phyloP scores from a whole-genome alignment of 495 filamentous ascomycete genomes.

The Lindgomyces ingoldianus region DNA sequence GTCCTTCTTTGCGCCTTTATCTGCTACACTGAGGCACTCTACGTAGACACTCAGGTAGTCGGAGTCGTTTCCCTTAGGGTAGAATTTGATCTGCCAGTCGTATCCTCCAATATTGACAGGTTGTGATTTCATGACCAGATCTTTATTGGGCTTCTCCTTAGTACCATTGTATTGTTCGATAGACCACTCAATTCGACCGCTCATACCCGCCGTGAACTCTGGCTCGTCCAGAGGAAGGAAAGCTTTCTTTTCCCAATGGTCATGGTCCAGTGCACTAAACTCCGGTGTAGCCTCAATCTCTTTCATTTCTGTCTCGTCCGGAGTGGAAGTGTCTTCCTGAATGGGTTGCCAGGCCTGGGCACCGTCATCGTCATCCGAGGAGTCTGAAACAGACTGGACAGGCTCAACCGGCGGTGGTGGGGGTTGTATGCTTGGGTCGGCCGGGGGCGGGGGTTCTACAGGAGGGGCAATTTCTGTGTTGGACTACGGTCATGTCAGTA shows the following conservation, averaged over 20 bases:
- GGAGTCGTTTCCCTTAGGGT: slow-evolving; percentile 64
- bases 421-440: slow-evolving; percentile 14
- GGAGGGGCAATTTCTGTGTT: slow-evolving; percentile 13
- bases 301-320: slow-evolving; percentile 62
- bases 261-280: slow-evolving; percentile 59
- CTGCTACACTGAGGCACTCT: slow-evolving; percentile 58
- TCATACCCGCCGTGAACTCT: slow-evolving; percentile 54
- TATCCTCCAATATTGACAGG: slow-evolving; percentile 60
- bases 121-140: slow-evolving; percentile 61
- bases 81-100: slow-evolving; percentile 72
- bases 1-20: slow-evolving; percentile 24
- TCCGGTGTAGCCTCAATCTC: slow-evolving; percentile 56
- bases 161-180: slow-evolving; percentile 63
- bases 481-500: slow-evolving; percentile 11
- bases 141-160: slow-evolving; percentile 59
- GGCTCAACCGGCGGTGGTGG: slow-evolving; percentile 30
- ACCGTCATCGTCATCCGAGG: slow-evolving; percentile 39
- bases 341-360: slow-evolving; percentile 42
- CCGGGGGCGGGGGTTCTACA: slow-evolving; percentile 9
- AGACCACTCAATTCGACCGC: slow-evolving; percentile 62
- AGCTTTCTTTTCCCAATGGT: slow-evolving; percentile 62
- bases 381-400: slow-evolving; percentile 28
- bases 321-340: slow-evolving; percentile 56
- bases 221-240: slow-evolving; percentile 62
- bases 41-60: slow-evolving; percentile 64